These are phyloP conservation scores for Candolleomyces aberdarensis DNA, from an alignment of 768 basidiomycete genomes.

Conservation along the genomic window DNA sequence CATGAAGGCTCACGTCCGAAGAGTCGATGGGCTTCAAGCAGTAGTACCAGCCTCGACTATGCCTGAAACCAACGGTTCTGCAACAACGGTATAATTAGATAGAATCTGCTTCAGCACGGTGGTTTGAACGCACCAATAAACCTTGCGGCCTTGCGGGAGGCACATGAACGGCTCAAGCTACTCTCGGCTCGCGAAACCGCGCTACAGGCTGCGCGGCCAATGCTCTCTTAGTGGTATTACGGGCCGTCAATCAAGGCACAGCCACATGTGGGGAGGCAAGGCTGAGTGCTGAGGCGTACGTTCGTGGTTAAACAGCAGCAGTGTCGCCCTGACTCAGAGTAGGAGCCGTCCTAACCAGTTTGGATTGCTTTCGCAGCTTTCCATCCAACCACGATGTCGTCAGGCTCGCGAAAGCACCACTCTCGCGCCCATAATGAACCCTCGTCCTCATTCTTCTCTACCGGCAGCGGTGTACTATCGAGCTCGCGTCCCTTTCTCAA, in stretches of 20 bases:
- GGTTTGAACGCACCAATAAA: no score
- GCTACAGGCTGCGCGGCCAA: no score
- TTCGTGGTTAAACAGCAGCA: background rate
- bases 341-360: background rate
- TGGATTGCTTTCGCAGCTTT: background rate
- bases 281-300: slow-evolving; percentile 2
- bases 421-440: background rate
- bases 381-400: background rate
- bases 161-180: no score
- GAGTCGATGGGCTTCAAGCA: no score
- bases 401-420: slow-evolving; percentile 2
- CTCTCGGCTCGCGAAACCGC: no score
- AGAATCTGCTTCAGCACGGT: no score
- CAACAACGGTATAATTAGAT: no score
- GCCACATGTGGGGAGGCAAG: background rate
- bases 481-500: slow-evolving; percentile 76
- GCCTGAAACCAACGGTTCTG: no score
- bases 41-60: no score
- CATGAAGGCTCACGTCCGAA: no score
- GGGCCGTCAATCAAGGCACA: slow-evolving; percentile 1
- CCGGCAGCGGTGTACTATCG: slow-evolving; percentile 36
- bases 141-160: no score
- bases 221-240: no score
- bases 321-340: background rate
- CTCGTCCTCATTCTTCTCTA: slow-evolving; percentile 19